These are phyloP conservation scores for Obelidium mucronatum DNA, from an alignment of 192 early-diverging fungal species.

Conservation along the genomic window DNA sequence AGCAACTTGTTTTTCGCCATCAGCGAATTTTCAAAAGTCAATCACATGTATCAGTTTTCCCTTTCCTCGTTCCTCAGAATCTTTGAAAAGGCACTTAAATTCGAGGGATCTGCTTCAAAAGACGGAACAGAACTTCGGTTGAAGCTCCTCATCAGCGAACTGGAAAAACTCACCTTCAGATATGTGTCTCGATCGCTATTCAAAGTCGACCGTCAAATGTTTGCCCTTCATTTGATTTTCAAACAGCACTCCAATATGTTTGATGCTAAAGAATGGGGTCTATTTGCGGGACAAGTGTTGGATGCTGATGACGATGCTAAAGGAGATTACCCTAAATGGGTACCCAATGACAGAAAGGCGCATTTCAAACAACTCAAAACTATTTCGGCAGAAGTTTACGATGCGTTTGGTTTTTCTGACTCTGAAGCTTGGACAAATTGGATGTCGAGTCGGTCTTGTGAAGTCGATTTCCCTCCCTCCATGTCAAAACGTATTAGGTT, in stretches of 20 bases:
- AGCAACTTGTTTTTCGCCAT: slow-evolving; percentile 61
- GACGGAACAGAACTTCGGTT: slow-evolving; percentile 57
- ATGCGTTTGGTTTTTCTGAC: slow-evolving; percentile 45
- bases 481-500: slow-evolving; percentile 46
- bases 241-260: slow-evolving; percentile 49
- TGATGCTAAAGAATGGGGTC: slow-evolving; percentile 58
- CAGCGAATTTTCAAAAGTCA: slow-evolving; percentile 55
- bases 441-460: slow-evolving; percentile 48
- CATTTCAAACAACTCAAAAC: slow-evolving; percentile 34
- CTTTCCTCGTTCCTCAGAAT: slow-evolving; percentile 53
- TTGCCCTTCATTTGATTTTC: slow-evolving; percentile 58
- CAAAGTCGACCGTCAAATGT: slow-evolving; percentile 61
- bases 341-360: slow-evolving; percentile 47
- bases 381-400: slow-evolving; percentile 34
- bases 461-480: slow-evolving; percentile 37
- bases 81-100: slow-evolving; percentile 52
- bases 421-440: slow-evolving; percentile 51
- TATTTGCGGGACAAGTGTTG: slow-evolving; percentile 55
- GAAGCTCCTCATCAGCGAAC: slow-evolving; percentile 46
- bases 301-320: slow-evolving; percentile 35
- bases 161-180: slow-evolving; percentile 54
- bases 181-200: slow-evolving; percentile 59
- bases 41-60: slow-evolving; percentile 68
- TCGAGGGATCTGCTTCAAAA: slow-evolving; percentile 43
- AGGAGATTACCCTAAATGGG: slow-evolving; percentile 52